phyloP scores from a whole-genome alignment of 1,284 basidiomycete genomes.

The Caloboletus firmus region DNA sequence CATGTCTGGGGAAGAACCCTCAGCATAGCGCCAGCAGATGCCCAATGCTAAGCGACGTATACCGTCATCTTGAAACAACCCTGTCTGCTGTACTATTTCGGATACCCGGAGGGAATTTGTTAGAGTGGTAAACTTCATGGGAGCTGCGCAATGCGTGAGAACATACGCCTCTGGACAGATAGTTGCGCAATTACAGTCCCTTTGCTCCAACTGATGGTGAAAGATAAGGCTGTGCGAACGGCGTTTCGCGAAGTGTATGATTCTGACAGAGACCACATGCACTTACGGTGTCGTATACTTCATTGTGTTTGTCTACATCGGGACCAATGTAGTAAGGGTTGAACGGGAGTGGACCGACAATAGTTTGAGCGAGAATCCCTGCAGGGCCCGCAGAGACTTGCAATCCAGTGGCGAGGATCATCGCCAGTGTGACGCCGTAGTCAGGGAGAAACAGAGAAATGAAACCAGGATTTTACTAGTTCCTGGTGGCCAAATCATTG shows the following conservation, averaged over 20 bases:
- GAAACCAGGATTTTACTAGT: too few species aligned
- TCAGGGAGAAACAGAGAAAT: too few species aligned
- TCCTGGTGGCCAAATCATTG: too few species aligned
- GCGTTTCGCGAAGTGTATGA: neutral
- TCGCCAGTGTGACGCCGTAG: too few species aligned
- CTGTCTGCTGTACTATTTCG: slow-evolving; percentile 26
- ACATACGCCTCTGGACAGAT: slow-evolving; percentile 24
- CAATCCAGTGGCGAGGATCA: slow-evolving; percentile 16
- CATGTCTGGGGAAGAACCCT: slow-evolving; percentile 14
- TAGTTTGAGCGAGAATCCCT: slow-evolving; percentile 21
- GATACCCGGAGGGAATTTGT: slow-evolving; percentile 23
- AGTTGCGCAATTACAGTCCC: slow-evolving; percentile 28
- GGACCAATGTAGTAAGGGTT: slow-evolving; percentile 27
- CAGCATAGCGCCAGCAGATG: neutral
- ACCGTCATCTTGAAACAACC: slow-evolving; percentile 36
- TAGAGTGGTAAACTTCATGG: neutral
- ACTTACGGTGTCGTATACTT: slow-evolving; percentile 34
- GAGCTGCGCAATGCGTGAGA: neutral
- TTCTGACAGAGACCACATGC: slow-evolving; percentile 39
- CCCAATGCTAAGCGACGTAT: neutral
- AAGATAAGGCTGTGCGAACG: neutral
- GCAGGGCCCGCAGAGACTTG: slow-evolving; percentile 15
- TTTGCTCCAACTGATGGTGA: slow-evolving; percentile 27
- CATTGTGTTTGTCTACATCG: slow-evolving; percentile 23
- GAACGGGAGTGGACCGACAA: slow-evolving; percentile 14